Base-by-base conservation (phyloP, 805 yeast genomes). In the Candida ascalaphidarum region DNA sequence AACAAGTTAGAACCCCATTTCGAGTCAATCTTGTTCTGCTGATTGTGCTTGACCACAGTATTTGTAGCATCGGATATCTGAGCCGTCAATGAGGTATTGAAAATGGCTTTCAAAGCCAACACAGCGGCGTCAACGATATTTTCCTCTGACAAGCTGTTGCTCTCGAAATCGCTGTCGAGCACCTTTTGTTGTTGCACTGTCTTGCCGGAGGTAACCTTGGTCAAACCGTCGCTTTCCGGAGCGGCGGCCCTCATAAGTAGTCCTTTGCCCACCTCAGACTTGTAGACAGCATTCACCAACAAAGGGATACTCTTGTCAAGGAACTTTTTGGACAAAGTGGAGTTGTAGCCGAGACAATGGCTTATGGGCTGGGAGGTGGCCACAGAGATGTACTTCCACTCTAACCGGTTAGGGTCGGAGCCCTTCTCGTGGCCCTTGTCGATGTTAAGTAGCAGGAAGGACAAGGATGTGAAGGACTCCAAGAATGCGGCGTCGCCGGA, bases 401-500 rank as follows among this genome's bases (percentile, higher is more conserved):
- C 74, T 17, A 48, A 34, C 17, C 40, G 41, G 36, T 58, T 56
- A 6, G 68, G 61, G 21, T 33, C 13, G 16, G 32, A 34, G 17
- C 17, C 14, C 15, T 27, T 27, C 32, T 37, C 33, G 20, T 39
- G 35, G 26, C 31, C 24, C 15, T 33, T 40, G 15, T 41, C 44
- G 14, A 28, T 34, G 19, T 28, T 17, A 11, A 49, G 28, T 28
- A 48, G 31, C n/a, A 30, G 23, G 32, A 41, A 37, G 38, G 54
- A 27, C 43, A 47, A 40, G 15, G 21, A 23, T 11, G 35, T 28
- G 48, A 77, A 79, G 24, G 52, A 37, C 17, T 56, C 55, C 7
- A 74, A 68, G 44, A 77, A 81, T 15, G 50, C 62, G 25, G 68
- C 58, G 52, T 81, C 84, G 22, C 86, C 86, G 17, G 71, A 61